phyloP scores from a whole-genome alignment of 805 yeast species.

The Candida pseudoglaebosa region DNA sequence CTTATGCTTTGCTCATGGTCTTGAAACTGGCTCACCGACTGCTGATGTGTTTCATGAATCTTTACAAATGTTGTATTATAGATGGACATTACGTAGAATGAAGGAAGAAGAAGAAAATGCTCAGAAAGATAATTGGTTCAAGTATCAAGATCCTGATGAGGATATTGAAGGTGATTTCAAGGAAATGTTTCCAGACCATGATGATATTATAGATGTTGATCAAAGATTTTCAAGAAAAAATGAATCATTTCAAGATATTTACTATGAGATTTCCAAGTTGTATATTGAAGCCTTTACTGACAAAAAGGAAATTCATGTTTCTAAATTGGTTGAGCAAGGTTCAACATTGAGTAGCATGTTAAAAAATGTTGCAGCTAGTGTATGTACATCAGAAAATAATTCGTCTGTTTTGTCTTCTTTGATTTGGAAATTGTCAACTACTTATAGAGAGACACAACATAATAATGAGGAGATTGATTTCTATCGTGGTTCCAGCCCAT shows the following conservation, averaged over 20 bases:
- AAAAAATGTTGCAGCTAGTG: conserved; percentile 6
- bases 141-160: conserved; percentile 55
- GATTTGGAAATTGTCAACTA: conserved; percentile 14
- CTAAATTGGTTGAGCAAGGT: conserved; percentile 40
- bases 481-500: conserved; percentile 58
- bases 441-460: conserved; percentile 9
- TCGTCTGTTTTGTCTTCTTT: conserved; percentile 20
- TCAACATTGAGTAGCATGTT: conserved; percentile 11
- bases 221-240: conserved; percentile 15
- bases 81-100: conserved; percentile 77
- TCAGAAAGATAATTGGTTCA: conserved; percentile 60
- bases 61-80: conserved; percentile 61
- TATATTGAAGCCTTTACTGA: conserved; percentile 44
- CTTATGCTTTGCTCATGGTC: conserved; percentile 34
- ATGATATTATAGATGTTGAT: conserved; percentile 48
- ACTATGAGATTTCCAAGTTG: conserved; percentile 44
- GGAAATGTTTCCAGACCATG: conserved; percentile 83
- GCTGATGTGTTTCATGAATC: conserved; percentile 26
- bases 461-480: conserved; percentile 38
- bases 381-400: conserved; percentile 12
- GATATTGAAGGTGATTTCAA: conserved; percentile 80
- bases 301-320: conserved; percentile 12
- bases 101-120: conserved; percentile 62
- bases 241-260: conserved; percentile 40
- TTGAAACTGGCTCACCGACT: conserved; percentile 2